Base-by-base conservation (phyloP, 2,329 filamentous ascomycete genomes). In the Immersiporthe knoxdaviesiana region DNA sequence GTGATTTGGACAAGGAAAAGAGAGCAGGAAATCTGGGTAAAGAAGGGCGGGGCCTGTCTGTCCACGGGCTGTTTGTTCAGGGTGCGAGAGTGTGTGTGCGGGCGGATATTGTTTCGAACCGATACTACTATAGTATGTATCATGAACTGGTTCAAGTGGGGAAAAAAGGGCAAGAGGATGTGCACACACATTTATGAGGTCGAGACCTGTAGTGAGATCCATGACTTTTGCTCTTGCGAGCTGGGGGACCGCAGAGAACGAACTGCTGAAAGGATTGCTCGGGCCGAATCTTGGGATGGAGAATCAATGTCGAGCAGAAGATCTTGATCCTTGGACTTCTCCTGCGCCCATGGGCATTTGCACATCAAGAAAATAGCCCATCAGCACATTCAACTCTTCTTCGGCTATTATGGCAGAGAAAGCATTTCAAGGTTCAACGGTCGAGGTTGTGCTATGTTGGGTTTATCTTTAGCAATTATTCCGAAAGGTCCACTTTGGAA, bases 381-480 rank as follows among this genome's bases (percentile, higher is more conserved):
- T n/a, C n/a, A n/a, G n/a, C n/a, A n/a, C n/a, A n/a, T n/a, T n/a
- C n/a, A n/a, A n/a, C n/a, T n/a, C n/a, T n/a, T n/a, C n/a, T n/a
- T n/a, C n/a, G n/a, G n/a, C n/a, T n/a, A n/a, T n/a, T 35, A 35
- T 8, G 35, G 35, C 35, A 39, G 16, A 54, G 24, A 10, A 27
- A 21, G 54, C 54, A 30, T 27, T n/a, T 21, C 30, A 11, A 35
- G 24, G 14, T 32, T 35, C 14, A 58, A 58, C 50, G 24, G 50
- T 54, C 50, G 3, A 18, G 24, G 30, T 27, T n/a, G 56, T 18
- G 58, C 63, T 27, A 62, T 64, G 27, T 47, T 54, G 58, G n/a
- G 32, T 44, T 63, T 63, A 47, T 63, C 37, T 30, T 47, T 63
- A 44, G 37, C 37, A 63, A 63, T 32, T n/a, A 44, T 44, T 14